These are phyloP conservation scores for Jaapia argillacea DNA, from an alignment of 768 basidiomycete genomes.

Conservation along the genomic window DNA sequence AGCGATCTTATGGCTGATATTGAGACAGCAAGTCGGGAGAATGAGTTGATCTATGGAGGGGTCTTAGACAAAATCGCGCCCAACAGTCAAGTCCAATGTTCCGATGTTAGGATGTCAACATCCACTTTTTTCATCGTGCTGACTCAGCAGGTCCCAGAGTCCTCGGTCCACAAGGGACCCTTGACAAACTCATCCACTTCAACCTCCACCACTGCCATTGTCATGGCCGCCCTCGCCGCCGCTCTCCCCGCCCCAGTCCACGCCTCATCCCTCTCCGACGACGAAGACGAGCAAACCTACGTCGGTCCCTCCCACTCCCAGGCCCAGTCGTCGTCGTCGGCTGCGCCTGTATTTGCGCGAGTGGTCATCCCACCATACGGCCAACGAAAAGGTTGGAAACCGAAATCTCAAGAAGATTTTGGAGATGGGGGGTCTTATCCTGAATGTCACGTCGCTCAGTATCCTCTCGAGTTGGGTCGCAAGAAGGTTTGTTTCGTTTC, in stretches of 20 bases:
- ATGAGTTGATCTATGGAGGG: too few species aligned
- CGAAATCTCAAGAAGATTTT: constrained; percentile 73
- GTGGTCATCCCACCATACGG: constrained; percentile 74
- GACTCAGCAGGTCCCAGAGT: too few species aligned
- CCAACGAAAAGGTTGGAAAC: constrained; percentile 79
- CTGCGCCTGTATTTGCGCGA: constrained; percentile 37
- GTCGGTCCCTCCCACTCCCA: constrained; percentile 13
- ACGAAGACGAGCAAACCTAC: constrained; percentile 47
- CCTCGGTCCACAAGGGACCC: too few species aligned
- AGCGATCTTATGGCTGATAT: too few species aligned
- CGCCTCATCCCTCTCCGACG: constrained; percentile 41
- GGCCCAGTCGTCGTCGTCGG: constrained; percentile 17
- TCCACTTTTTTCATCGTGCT: too few species aligned
- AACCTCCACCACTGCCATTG: not conserved
- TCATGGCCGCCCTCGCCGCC: not conserved
- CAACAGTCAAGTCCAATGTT: too few species aligned
- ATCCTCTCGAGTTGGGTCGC: constrained; percentile 89
- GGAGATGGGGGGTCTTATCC: constrained; percentile 85
- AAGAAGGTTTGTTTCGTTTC: constrained; percentile 90
- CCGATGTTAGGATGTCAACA: too few species aligned
- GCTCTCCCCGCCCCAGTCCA: constrained; percentile 55
- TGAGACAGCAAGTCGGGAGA: too few species aligned
- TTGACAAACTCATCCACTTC: too few species aligned
- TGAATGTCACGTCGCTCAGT: constrained; percentile 96
- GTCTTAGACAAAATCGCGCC: too few species aligned